Conservation (phyloP, 176 grass and related monocot species). For the Eremochloa ophiuroides region DNA sequence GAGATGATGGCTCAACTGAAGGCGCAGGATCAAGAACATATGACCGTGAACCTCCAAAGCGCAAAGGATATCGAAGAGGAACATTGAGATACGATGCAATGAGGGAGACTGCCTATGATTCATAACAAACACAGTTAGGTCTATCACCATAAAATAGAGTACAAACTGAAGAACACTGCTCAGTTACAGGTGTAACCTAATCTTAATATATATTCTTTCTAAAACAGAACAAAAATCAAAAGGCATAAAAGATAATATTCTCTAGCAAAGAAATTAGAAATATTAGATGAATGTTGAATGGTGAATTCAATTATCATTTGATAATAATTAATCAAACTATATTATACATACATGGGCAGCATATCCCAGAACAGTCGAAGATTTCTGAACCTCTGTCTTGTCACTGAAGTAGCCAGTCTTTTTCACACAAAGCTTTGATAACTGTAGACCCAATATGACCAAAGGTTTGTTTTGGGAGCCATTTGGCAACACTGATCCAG, state of each 20-base stretch:
- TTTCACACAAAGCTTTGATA: constrained; percentile 53
- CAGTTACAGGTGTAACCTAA: background rate
- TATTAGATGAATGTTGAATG: background rate
- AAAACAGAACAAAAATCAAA: background rate
- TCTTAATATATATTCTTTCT: constrained; percentile 9
- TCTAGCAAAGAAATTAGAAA: background rate
- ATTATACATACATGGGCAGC: constrained; percentile 72
- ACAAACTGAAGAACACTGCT: background rate
- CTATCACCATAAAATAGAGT: background rate
- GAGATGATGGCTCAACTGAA: constrained; percentile 51
- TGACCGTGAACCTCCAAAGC: constrained; percentile 68
- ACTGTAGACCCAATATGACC: constrained; percentile 63
- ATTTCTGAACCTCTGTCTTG: constrained; percentile 68
- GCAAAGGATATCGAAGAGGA: constrained; percentile 84
- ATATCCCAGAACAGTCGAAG: constrained; percentile 74
- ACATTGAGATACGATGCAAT: constrained; percentile 78
- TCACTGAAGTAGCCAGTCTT: constrained; percentile 74
- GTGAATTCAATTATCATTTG: background rate
- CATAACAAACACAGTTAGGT: constrained; percentile 26
- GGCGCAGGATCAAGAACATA: constrained; percentile 79
- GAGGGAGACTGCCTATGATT: constrained; percentile 61
- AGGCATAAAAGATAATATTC: background rate
- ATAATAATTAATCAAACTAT: constrained; percentile 17
- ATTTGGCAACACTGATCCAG: constrained; percentile 33
- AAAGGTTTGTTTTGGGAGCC: constrained; percentile 42